phyloP scores from a whole-genome alignment of 1,139 yeast genomes.

The Lizanozyma gosingica region DNA sequence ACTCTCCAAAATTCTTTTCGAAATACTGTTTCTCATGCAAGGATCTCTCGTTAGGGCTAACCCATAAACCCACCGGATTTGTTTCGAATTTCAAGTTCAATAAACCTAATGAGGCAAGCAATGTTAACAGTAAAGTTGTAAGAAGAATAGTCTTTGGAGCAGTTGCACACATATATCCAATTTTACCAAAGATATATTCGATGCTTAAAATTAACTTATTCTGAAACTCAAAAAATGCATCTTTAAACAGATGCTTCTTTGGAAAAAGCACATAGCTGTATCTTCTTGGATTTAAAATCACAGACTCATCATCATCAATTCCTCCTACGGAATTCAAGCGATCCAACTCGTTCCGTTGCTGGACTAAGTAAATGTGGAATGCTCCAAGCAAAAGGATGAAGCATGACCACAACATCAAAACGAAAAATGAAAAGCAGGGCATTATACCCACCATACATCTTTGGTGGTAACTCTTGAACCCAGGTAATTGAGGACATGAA shows the following conservation, averaged over 20 bases:
- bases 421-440: slow-evolving; percentile 66
- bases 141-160: slow-evolving; percentile 51
- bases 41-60: slow-evolving; percentile 69
- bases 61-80: slow-evolving; percentile 84
- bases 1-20: slow-evolving; percentile 82
- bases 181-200: slow-evolving; percentile 26
- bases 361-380: slow-evolving; percentile 25
- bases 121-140: slow-evolving; percentile 32
- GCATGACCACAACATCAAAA: slow-evolving; percentile 41
- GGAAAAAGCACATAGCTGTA: background rate
- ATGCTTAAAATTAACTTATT: slow-evolving; percentile 10
- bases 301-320: background rate
- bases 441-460: slow-evolving; percentile 51
- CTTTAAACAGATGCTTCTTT: background rate
- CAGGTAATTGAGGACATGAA: slow-evolving; percentile 65
- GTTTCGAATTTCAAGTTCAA: slow-evolving; percentile 54
- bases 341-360: background rate
- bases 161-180: slow-evolving; percentile 48
- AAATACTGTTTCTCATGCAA: slow-evolving; percentile 59
- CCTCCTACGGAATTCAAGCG: background rate
- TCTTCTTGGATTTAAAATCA: background rate
- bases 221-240: background rate
- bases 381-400: slow-evolving; percentile 12
- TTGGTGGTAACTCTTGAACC: slow-evolving; percentile 22
- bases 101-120: slow-evolving; percentile 46